These are phyloP conservation scores for Metarhizium anisopliae DNA, from an alignment of 2,329 filamentous ascomycete species.

Conservation along the genomic window DNA sequence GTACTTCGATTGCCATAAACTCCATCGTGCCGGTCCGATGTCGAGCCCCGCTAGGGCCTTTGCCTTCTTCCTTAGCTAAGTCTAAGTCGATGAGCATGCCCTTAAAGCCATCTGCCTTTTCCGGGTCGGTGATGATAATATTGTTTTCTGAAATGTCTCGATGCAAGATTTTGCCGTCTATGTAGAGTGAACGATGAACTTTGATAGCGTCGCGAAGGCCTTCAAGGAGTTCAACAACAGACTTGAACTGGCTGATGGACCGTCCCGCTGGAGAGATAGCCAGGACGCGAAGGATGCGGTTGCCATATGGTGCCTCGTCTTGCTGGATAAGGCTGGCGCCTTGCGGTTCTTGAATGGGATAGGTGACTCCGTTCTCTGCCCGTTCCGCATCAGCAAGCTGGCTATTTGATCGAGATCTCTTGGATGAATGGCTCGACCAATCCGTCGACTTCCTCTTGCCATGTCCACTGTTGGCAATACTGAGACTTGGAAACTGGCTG, in stretches of 20 bases:
- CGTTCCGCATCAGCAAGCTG: neutral
- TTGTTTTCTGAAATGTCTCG: constrained; percentile 4
- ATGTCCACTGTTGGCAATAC: neutral
- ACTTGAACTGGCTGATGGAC: constrained; percentile 2
- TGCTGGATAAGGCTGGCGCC: constrained; percentile 1
- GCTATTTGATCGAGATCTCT: neutral
- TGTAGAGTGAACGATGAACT: neutral
- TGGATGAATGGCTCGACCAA: neutral
- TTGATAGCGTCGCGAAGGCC: neutral
- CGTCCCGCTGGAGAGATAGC: constrained; percentile 7
- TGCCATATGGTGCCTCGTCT: constrained; percentile 1
- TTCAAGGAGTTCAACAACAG: neutral
- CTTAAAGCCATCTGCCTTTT: neutral
- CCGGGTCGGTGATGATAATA: constrained; percentile 3
- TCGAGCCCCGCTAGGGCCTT: neutral
- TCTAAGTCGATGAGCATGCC: constrained; percentile 3
- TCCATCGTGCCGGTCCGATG: constrained; percentile 1
- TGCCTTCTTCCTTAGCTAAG: constrained; percentile 3
- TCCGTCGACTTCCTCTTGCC: neutral
- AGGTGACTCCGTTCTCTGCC: neutral
- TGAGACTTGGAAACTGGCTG: neutral
- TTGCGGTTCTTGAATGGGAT: neutral
- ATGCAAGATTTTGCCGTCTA: neutral
- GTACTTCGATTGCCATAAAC: neutral
- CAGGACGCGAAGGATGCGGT: constrained; percentile 5